Conservation (phyloP, 1,284 basidiomycete genomes). For the Microbotryum silenes-acaulis region DNA sequence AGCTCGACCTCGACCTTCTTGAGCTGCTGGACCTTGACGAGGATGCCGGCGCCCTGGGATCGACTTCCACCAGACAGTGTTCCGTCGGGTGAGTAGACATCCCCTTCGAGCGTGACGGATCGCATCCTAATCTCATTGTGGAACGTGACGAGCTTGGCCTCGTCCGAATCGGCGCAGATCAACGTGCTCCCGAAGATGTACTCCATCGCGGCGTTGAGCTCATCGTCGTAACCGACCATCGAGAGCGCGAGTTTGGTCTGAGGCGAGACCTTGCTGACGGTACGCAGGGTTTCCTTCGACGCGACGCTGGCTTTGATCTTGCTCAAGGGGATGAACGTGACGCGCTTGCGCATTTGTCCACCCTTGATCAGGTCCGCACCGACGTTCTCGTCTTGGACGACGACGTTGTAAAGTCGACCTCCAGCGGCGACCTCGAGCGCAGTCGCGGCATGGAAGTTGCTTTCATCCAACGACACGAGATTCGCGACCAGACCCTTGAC, state of each 20-base stretch:
- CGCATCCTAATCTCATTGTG: slow-evolving; percentile 61
- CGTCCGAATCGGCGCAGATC: slow-evolving; percentile 80
- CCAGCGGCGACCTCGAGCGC: slow-evolving; percentile 93
- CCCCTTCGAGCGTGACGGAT: slow-evolving; percentile 88
- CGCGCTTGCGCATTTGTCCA: slow-evolving; percentile 76
- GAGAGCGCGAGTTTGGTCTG: slow-evolving; percentile 71
- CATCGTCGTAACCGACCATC: slow-evolving; percentile 74
- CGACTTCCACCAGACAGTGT: slow-evolving; percentile 87
- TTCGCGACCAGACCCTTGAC: slow-evolving; percentile 93
- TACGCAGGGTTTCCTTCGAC: slow-evolving; percentile 60
- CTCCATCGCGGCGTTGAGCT: slow-evolving; percentile 80
- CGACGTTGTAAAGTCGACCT: slow-evolving; percentile 74
- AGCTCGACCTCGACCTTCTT: slow-evolving; percentile 56
- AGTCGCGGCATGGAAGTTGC: slow-evolving; percentile 56
- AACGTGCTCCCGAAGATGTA: slow-evolving; percentile 92
- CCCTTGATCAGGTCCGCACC: slow-evolving; percentile 78
- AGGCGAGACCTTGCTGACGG: slow-evolving; percentile 66
- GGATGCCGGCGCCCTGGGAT: slow-evolving; percentile 63
- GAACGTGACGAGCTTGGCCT: slow-evolving; percentile 87
- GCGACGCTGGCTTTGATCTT: slow-evolving; percentile 73
- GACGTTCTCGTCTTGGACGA: slow-evolving; percentile 79
- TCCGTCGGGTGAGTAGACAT: slow-evolving; percentile 93
- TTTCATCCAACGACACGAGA: slow-evolving; percentile 63
- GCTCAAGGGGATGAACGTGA: slow-evolving; percentile 81
- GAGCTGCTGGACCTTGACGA: slow-evolving; percentile 80